Evolutionary conservation across 2,329 filamentous ascomycete species (phyloP), one percentile per base, ranked within the genome.

Genomic region (Cladobotryum protrusum): DNA sequence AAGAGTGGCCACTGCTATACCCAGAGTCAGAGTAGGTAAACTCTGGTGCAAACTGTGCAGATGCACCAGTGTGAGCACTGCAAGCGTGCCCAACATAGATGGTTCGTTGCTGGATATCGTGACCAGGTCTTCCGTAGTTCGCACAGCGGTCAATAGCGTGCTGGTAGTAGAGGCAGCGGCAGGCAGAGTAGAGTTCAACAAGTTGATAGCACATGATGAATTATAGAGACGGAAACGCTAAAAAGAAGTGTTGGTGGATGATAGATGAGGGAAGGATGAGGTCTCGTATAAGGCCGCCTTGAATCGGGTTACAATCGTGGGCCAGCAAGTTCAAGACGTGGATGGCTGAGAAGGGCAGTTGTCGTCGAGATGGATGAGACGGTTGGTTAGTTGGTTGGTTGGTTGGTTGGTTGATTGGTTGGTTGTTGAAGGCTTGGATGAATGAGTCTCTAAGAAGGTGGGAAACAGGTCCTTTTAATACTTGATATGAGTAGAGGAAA

Each of bases 11-110:
- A 63, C 76, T 79, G 59, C 75, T 67, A 61, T 80, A 79, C 50
- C 75, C 75, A 6, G 77, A 79, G 64, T 80, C 77, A 15, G 77
- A 75, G 60, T 81, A 79, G 46, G 57, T 64, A 54, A 70, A 69
- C 29, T 59, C 60, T 47, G 68, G 64, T 29, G 70, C 62, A 52
- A 70, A 64, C 48, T 75, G 67, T 29, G 69, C 65, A 35, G 66
- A 63, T 44, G 67, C 64, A 32, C 60, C 57, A 6, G 64, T 53
- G 47, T 68, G 65, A 35, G 54, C 49, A 47, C 57, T 60, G 70
- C 90, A 96, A 47, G 85, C 79, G 63, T 93, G 93, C 46, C 90
- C 91, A 19, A 96, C 89, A 17, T 88, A 75, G 46, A 96, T 86
- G 6, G 81, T 87, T 64, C 86, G 85, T 62, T 87, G 83, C 57